Evolutionary conservation across 768 basidiomycete species (phyloP), one percentile per base, ranked within the genome.

Genomic region (Russula abietina): DNA sequence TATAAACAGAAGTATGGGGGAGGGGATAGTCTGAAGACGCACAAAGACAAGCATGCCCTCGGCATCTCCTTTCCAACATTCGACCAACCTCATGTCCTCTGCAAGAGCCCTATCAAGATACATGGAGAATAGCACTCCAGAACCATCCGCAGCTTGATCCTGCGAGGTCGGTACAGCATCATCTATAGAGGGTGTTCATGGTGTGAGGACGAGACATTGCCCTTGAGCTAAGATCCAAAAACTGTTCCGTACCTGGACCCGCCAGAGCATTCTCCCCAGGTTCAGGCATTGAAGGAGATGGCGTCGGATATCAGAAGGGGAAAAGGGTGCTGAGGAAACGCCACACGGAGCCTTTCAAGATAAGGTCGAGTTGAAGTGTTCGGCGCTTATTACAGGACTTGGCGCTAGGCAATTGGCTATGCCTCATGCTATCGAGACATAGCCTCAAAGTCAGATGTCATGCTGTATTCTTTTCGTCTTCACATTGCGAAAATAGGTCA

Each of bases 21-120:
- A n/a, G n/a, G 3, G 10, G 33, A 12, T 2, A 6, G 4, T 2
- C n/a, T 9, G 43, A 48, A n/a, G 53, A 48, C 60, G 7, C 17
- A 65, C 61, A 11, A 65, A 65, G 22, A 65, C 38, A 50, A 65
- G 60, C 16, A 65, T 48, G 28, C 64, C 64, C 9, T 65, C 60
- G 14, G 64, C 61, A 22, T 62, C 64, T 30, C 61, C 64, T 36
- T 62, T 62, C 64, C 64, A 65, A 19, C 61, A 38, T 14, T 65
- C 64, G 10, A 41, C 55, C 43, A 56, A 57, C 45, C n/a, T 53
- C 24, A 6, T 54, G 14, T 65, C 64, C 19, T 65, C 60, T 12
- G 53, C 64, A 17, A 39, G 11, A 7, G 64, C 50, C 50, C 51
- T 53, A 1, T 62, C 52, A 10, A 63, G 55, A 62, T 65, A 65